phyloP scores from a whole-genome alignment of 176 grass and related monocot species.

The Panicum miliaceum region DNA sequence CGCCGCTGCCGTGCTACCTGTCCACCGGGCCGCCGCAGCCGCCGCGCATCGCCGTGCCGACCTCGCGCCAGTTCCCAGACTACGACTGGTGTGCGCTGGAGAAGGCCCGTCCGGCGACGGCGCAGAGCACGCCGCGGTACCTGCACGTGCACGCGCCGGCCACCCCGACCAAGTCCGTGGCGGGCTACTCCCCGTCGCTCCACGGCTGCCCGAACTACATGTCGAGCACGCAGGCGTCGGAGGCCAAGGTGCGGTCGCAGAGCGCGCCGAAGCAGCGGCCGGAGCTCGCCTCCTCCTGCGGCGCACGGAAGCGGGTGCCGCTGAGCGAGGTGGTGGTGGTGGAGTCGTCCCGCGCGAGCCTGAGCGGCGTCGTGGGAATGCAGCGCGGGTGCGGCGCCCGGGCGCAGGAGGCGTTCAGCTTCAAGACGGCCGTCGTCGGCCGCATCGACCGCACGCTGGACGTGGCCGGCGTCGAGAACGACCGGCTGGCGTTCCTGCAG shows the following conservation, averaged over 20 bases:
- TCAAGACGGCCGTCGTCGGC: conserved; percentile 74
- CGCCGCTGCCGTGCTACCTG: conserved; percentile 48
- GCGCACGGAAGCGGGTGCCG: conserved; percentile 68
- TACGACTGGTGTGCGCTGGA: conserved; percentile 68
- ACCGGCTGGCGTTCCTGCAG: conserved; percentile 60
- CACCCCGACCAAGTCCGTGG: conserved; percentile 77
- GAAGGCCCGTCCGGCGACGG: conserved; percentile 77
- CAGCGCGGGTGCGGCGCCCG: conserved; percentile 62
- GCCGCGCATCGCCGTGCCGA: conserved; percentile 59
- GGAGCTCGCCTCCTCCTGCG: conserved; percentile 30
- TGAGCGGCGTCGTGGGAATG: conserved; percentile 69
- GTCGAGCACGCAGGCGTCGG: conserved; percentile 91
- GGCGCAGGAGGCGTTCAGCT: conserved; percentile 73
- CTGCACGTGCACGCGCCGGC: conserved; percentile 43
- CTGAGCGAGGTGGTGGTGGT: conserved; percentile 77
- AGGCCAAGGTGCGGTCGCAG: conserved; percentile 90
- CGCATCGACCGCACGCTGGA: conserved; percentile 63
- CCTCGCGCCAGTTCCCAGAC: conserved; percentile 53
- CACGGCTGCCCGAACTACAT: conserved; percentile 74
- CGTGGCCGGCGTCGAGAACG: conserved; percentile 45
- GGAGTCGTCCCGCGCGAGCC: conserved; percentile 70
- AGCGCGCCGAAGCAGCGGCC: conserved; percentile 91
- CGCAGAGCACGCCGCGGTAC: conserved; percentile 88
- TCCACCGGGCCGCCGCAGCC: neutral
- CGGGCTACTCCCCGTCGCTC: conserved; percentile 33